Conservation (phyloP, 1,284 basidiomycete genomes). For the Porodaedalea pini region DNA sequence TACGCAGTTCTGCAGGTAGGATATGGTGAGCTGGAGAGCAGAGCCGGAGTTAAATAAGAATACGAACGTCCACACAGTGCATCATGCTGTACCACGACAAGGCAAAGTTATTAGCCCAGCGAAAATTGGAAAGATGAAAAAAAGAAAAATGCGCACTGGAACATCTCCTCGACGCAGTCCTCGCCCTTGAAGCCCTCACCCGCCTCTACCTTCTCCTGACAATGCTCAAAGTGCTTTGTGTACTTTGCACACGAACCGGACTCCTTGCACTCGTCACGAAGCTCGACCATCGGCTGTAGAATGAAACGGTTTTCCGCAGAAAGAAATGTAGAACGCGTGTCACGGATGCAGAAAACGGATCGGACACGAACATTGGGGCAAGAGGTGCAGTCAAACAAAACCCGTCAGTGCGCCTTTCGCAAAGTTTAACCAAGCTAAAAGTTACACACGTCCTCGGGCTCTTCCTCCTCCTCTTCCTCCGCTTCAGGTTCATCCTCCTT, state of each 20-base stretch:
- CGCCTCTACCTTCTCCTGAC: constrained; percentile 79
- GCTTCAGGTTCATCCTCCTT: constrained; percentile 37
- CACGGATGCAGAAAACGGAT: not conserved
- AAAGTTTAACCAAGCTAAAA: too few species aligned
- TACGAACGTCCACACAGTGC: constrained; percentile 83
- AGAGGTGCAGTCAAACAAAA: too few species aligned
- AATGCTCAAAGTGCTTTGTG: constrained; percentile 86
- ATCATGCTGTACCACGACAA: constrained; percentile 58
- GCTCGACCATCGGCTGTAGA: constrained; percentile 54
- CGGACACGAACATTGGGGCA: not conserved
- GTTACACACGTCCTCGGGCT: constrained; percentile 76
- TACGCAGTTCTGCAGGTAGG: constrained; percentile 55
- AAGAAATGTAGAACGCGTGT: not conserved
- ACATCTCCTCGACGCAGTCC: constrained; percentile 91
- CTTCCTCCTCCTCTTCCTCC: constrained; percentile 51
- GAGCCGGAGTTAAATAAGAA: not conserved
- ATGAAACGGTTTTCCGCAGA: not conserved
- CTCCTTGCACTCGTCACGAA: constrained; percentile 75
- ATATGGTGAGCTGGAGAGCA: not conserved
- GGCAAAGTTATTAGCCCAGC: constrained; percentile 15
- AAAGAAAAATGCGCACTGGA: constrained; percentile 58
- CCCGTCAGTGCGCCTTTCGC: too few species aligned
- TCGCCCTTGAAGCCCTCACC: constrained; percentile 84
- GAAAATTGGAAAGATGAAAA: constrained; percentile 2
- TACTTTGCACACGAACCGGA: constrained; percentile 65